phyloP scores from a whole-genome alignment of 2,329 filamentous ascomycete genomes.

The Penicillium griseofulvum region DNA sequence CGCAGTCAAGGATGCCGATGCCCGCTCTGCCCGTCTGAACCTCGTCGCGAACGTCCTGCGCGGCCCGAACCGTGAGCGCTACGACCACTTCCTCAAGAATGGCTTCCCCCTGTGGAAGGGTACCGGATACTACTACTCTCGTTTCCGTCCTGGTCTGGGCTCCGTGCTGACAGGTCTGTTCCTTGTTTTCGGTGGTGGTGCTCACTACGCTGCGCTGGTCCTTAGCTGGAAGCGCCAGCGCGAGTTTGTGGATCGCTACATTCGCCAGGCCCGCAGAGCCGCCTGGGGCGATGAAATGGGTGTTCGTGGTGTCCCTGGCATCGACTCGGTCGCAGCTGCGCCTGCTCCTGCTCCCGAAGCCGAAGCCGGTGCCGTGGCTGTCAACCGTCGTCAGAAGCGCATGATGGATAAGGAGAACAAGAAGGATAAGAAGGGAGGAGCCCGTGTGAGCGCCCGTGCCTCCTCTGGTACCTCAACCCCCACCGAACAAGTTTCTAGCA shows the following conservation, averaged over 20 bases:
- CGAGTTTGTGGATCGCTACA: slow-evolving; percentile 89
- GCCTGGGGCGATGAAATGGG: slow-evolving; percentile 84
- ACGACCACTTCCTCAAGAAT: slow-evolving; percentile 89
- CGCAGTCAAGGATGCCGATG: slow-evolving; percentile 75
- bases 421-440: slow-evolving; percentile 61
- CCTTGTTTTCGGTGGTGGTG: slow-evolving; percentile 74
- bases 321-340: slow-evolving; percentile 47
- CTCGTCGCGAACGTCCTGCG: slow-evolving; percentile 84
- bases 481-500: slow-evolving; percentile 53
- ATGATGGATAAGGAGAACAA: slow-evolving; percentile 78
- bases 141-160: slow-evolving; percentile 86
- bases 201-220: slow-evolving; percentile 82
- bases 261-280: slow-evolving; percentile 79
- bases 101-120: slow-evolving; percentile 97
- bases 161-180: slow-evolving; percentile 80
- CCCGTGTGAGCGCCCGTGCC: slow-evolving; percentile 26
- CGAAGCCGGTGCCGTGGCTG: slow-evolving; percentile 53
- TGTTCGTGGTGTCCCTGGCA: slow-evolving; percentile 64
- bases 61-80: slow-evolving; percentile 76
- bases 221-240: slow-evolving; percentile 86
- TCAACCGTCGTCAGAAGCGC: slow-evolving; percentile 84
- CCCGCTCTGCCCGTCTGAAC: slow-evolving; percentile 78
- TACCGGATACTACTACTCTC: slow-evolving; percentile 95
- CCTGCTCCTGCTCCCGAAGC: slow-evolving; percentile 49
- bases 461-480: slow-evolving; percentile 54